Evolutionary conservation across 2,329 filamentous ascomycete genomes (phyloP).

Genomic region (Aspergillus pseudoterreus): DNA sequence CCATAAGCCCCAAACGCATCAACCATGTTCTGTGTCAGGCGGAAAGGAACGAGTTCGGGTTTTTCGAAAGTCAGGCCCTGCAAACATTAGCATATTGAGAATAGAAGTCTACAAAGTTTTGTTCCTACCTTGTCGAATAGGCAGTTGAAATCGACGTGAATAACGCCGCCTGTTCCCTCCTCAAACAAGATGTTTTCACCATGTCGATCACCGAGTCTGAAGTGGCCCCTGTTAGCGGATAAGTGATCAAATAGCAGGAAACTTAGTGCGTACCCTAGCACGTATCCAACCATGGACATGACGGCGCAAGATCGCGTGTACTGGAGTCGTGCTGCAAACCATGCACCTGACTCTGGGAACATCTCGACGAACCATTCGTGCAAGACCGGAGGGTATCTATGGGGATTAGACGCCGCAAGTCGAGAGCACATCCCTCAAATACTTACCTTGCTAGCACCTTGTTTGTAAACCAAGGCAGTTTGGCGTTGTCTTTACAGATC

Average conservation of each 20-base stretch:
- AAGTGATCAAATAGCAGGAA: no score
- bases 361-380: constrained; percentile 94
- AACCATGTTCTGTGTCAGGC: constrained; percentile 97
- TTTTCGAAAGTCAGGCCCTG: constrained; percentile 85
- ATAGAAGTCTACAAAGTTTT: neutral
- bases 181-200: constrained; percentile 96
- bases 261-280: constrained; percentile 58
- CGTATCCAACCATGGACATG: constrained; percentile 99
- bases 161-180: constrained; percentile 85
- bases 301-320: constrained; percentile 95
- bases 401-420: neutral
- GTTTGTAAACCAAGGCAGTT: constrained; percentile 69
- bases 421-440: neutral
- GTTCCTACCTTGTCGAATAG: constrained; percentile 77
- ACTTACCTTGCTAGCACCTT: constrained; percentile 48
- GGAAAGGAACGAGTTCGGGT: constrained; percentile 91
- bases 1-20: constrained; percentile 95
- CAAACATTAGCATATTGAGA: constrained; percentile 6
- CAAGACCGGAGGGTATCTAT: constrained; percentile 74
- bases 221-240: constrained; percentile 5
- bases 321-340: constrained; percentile 82
- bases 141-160: constrained; percentile 99
- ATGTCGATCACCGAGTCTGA: constrained; percentile 81
- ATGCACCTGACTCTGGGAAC: constrained; percentile 86
- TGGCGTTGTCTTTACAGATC: constrained; percentile 59